Conservation (phyloP, 2,329 filamentous ascomycete species). For the Metarhizium anisopliae region DNA sequence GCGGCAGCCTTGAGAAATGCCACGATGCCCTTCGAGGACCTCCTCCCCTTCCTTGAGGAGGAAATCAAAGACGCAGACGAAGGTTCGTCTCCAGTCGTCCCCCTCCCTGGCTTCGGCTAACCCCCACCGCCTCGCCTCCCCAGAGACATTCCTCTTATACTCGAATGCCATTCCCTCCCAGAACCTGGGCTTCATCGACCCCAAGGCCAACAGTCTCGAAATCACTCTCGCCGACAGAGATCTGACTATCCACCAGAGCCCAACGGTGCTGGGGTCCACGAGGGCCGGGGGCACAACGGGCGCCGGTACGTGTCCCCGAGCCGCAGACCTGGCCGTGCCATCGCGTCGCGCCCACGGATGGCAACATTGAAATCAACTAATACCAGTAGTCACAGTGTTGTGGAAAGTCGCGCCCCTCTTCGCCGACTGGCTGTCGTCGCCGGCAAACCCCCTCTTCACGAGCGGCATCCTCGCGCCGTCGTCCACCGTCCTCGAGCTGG, state of each 20-base stretch:
- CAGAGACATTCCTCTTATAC: conserved; percentile 86
- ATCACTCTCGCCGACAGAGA: conserved; percentile 61
- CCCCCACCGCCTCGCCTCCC: neutral
- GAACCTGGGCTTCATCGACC: conserved; percentile 78
- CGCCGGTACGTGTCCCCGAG: conserved; percentile 29
- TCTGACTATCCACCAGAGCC: conserved; percentile 74
- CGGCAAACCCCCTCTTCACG: conserved; percentile 53
- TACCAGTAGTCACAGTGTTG: conserved; percentile 47
- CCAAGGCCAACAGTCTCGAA: conserved; percentile 55
- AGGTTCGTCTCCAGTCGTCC: conserved; percentile 20
- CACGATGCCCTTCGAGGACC: conserved; percentile 9
- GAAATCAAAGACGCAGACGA: conserved; percentile 42
- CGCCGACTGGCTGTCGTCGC: conserved; percentile 65
- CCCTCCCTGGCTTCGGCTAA: neutral
- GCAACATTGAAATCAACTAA: too few relatives aligned
- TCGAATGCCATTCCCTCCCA: conserved; percentile 63
- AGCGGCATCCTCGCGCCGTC: conserved; percentile 36
- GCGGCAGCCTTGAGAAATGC: neutral
- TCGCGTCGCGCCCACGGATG: too few relatives aligned
- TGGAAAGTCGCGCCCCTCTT: conserved; percentile 87
- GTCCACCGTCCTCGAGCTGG: conserved; percentile 69
- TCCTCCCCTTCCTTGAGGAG: conserved; percentile 27
- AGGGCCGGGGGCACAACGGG: conserved; percentile 53
- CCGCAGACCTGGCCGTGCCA: neutral
- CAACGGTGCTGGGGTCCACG: conserved; percentile 68